phyloP scores from a whole-genome alignment of 139 green algal genomes.

The Pleodorina starrii region DNA sequence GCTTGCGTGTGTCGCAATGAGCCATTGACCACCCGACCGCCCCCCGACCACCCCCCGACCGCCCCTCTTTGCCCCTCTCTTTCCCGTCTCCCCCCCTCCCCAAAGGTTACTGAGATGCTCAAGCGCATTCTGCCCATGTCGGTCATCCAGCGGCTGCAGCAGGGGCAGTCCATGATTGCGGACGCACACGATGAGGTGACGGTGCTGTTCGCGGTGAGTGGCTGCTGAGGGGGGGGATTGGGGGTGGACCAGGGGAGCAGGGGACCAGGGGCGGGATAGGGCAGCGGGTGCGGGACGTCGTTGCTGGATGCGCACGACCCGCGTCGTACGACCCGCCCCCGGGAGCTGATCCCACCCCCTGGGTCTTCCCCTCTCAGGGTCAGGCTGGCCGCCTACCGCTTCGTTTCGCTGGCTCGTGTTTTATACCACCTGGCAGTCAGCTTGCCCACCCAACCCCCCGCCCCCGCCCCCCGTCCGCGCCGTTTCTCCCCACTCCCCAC shows the following conservation, averaged over 20 bases:
- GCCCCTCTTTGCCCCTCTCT: not conserved
- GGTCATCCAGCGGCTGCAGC: slow-evolving; percentile 60
- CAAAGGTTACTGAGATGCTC: slow-evolving; percentile 51
- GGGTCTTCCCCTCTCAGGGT: no score
- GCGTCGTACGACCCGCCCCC: no score
- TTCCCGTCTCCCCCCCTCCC: not conserved
- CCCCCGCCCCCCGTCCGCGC: no score
- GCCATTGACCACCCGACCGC: no score
- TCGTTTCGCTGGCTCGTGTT: no score
- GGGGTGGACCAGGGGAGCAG: not conserved
- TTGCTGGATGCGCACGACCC: no score
- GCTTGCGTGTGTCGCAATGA: no score
- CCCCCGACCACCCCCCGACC: no score
- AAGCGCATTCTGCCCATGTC: slow-evolving; percentile 61
- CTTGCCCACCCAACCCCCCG: no score
- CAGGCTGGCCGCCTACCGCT: no score
- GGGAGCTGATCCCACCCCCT: no score
- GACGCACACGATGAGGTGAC: slow-evolving; percentile 60
- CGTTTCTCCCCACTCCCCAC: not conserved
- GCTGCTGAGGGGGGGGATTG: not conserved
- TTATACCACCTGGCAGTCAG: no score
- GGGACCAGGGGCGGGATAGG: not conserved
- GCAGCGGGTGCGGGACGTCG: not conserved
- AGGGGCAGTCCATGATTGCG: slow-evolving; percentile 63
- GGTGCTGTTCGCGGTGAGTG: slow-evolving; percentile 59